Conservation (phyloP, 352 stramenopile genomes). For the Globisporangium nodosum region DNA sequence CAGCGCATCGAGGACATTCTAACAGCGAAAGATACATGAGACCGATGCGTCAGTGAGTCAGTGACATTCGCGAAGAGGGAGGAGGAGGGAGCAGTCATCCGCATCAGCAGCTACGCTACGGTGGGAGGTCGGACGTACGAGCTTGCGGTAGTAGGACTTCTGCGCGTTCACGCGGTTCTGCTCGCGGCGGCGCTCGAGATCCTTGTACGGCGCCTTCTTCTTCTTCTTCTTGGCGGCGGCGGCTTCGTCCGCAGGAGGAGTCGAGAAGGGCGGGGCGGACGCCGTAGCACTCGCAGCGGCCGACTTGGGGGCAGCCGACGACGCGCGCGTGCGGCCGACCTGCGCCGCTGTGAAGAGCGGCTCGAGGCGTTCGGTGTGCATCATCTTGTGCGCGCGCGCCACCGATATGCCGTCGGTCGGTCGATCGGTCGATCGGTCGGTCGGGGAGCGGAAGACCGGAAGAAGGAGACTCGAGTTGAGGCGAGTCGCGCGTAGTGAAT, state of each 20-base stretch:
- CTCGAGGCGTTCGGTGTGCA: neutral
- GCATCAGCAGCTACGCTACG: no score
- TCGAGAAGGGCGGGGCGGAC: neutral
- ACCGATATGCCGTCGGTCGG: no score
- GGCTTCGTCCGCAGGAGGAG: neutral
- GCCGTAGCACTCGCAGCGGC: no score
- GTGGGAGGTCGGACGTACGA: slow-evolving; percentile 5
- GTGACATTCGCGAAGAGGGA: no score
- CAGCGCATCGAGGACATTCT: slow-evolving; percentile 22
- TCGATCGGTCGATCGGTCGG: neutral
- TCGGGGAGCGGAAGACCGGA: neutral
- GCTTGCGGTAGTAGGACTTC: slow-evolving; percentile 34
- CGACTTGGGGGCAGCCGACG: neutral
- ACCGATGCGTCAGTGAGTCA: neutral
- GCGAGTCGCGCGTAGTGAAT: no score
- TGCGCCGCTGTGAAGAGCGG: neutral
- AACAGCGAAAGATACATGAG: neutral
- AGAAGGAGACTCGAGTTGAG: no score
- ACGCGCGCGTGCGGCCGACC: neutral
- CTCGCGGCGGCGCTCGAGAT: slow-evolving; percentile 25
- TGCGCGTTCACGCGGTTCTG: slow-evolving; percentile 33
- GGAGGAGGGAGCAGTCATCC: neutral
- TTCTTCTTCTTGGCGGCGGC: slow-evolving; percentile 1
- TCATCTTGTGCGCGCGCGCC: neutral
- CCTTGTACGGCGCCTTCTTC: slow-evolving; percentile 15